Percentiles rank a stretch among this genome's conserved stretches.
These are phyloP conservation scores for Prunus mongolica DNA, from an alignment of 306 rosid species.

Conservation along the genomic window DNA sequence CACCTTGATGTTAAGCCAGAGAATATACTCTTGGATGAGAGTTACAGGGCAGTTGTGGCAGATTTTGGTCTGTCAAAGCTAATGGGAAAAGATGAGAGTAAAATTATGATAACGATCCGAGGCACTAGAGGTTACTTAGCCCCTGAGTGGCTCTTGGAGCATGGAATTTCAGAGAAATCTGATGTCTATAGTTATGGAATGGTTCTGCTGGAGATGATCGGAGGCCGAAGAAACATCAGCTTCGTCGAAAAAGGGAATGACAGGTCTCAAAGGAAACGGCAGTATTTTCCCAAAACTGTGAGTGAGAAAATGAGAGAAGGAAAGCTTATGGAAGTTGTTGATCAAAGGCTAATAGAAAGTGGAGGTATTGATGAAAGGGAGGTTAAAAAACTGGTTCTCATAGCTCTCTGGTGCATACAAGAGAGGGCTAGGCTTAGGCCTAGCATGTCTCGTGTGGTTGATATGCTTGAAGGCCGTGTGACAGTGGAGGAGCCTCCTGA, in stretches of 20 bases:
- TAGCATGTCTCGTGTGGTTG: conserved; percentile 59
- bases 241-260: conserved; percentile 33
- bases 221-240: conserved; percentile 67
- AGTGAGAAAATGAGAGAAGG: conserved; percentile 67
- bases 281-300: conserved; percentile 65
- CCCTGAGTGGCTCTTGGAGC: conserved; percentile 86
- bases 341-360: conserved; percentile 39
- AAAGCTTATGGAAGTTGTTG: conserved; percentile 66
- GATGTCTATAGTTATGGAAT: conserved; percentile 85
- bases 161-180: conserved; percentile 77
- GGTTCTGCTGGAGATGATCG: conserved; percentile 84
- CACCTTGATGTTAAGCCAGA: conserved; percentile 96
- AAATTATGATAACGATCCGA: conserved; percentile 59
- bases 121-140: conserved; percentile 93
- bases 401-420: conserved; percentile 91
- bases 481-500: conserved; percentile 73
- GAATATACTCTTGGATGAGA: conserved; percentile 75
- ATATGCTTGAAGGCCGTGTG: conserved; percentile 73
- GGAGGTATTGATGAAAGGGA: conserved; percentile 58
- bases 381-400: conserved; percentile 46
- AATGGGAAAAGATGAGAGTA: conserved; percentile 65
- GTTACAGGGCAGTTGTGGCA: conserved; percentile 48
- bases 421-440: conserved; percentile 79
- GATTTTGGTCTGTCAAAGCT: conserved; percentile 89
- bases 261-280: conserved; percentile 42